phyloP scores from a whole-genome alignment of 2,329 filamentous ascomycete genomes.

The Fusarium cyanostomum region DNA sequence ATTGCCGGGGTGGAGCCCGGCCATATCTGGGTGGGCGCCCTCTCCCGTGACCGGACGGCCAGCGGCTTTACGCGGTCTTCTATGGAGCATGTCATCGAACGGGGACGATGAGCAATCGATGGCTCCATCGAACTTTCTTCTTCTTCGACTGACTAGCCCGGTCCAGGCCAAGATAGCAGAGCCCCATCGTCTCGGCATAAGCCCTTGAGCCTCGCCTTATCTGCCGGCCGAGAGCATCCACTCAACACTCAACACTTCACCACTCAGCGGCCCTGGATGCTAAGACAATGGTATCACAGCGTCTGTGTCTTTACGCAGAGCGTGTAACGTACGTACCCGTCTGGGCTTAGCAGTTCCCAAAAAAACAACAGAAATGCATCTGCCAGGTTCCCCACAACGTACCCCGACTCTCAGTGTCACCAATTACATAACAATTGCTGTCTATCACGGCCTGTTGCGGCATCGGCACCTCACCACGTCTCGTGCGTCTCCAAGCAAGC shows the following conservation, averaged over 20 bases:
- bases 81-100: constrained; percentile 31
- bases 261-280: constrained; percentile 3
- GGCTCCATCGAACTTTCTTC: constrained; percentile 15
- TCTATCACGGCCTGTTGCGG: constrained; percentile 37
- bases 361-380: constrained; percentile 26
- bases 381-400: constrained; percentile 31
- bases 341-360: background rate
- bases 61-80: constrained; percentile 37
- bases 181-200: constrained; percentile 16
- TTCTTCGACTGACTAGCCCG: background rate
- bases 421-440: constrained; percentile 35
- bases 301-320: background rate
- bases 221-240: constrained; percentile 14
- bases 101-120: constrained; percentile 13
- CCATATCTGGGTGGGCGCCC: constrained; percentile 32
- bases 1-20: constrained; percentile 15
- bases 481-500: constrained; percentile 1
- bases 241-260: background rate
- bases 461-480: constrained; percentile 17
- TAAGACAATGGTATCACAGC: background rate
- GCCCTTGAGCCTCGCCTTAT: constrained; percentile 26
- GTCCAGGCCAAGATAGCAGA: constrained; percentile 21
- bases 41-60: constrained; percentile 23
- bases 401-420: constrained; percentile 1
- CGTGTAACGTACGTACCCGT: background rate